Base-by-base conservation (phyloP, 306 rosid genomes). In the Canavalia ensiformis region DNA sequence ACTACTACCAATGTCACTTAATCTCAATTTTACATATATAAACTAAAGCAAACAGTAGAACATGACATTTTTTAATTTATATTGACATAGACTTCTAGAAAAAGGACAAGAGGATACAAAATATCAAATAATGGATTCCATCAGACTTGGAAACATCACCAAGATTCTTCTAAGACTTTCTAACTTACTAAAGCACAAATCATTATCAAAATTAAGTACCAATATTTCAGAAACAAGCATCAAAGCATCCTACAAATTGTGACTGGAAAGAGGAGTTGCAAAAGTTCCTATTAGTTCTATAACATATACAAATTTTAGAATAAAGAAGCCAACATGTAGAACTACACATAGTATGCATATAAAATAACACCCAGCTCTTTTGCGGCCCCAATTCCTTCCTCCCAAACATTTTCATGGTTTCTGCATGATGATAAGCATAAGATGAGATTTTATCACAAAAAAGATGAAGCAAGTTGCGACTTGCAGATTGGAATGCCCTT, bases 341-440 rank as follows among this genome's bases (percentile, higher is more conserved):
- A 60, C 69, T 51, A 11, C 10, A 4, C 0, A 8, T 68, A 45
- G 18, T 28, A 42, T 44, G 68, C 56, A 39, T 28, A 50, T 45
- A 25, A 46, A 28, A 25, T 44, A 63, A 50, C 67, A 28, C 49
- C n/a, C 47, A 37, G 52, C 29, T 30, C 34, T 41, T 50, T 41
- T 3, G 7, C n/a, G 49, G 51, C 68, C 52, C 11, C 50, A 73
- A 59, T 31, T 81, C 79, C 74, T 41, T 73, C 50, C 67, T 41
- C 54, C 68, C 30, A 31, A n/a, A 47, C n/a, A 62, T 52, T 42
- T 73, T 81, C 79, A 81, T 41, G 68, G 44, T 81, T 87, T 87
- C 90, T 87, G 88, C 88, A 74, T 63, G 10, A 64, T 5, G 62
- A 64, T 1, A 67, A 84, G 46, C 8, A 46, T 30, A 31, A 51